Conservation (phyloP, 192 early-diverging fungal genomes). For the Chytriomyces sp. region DNA sequence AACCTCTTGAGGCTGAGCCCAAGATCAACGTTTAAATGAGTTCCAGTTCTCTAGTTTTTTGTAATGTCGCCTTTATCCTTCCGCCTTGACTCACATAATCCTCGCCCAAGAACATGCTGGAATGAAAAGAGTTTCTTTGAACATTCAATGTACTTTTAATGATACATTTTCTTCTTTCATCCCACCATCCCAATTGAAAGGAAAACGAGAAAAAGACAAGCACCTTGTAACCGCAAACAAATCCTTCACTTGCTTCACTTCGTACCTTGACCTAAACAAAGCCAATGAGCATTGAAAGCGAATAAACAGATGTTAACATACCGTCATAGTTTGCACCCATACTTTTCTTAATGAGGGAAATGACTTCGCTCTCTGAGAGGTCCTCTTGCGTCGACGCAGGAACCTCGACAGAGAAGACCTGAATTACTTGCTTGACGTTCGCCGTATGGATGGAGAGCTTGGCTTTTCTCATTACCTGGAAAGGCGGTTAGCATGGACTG, state of each 20-base stretch:
- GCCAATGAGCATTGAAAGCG: background rate
- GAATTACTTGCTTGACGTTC: slow-evolving; percentile 73
- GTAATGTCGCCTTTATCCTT: background rate
- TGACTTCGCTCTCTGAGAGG: slow-evolving; percentile 61
- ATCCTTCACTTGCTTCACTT: background rate
- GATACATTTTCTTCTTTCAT: too few relatives aligned
- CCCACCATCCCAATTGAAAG: too few relatives aligned
- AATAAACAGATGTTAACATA: background rate
- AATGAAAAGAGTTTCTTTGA: background rate
- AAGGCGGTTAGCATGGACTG: slow-evolving; percentile 63
- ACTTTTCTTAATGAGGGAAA: slow-evolving; percentile 67
- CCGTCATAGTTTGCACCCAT: slow-evolving; percentile 52
- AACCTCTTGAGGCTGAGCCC: slow-evolving; percentile 15
- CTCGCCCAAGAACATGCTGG: background rate
- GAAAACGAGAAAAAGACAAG: background rate
- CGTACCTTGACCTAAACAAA: background rate
- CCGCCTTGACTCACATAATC: background rate
- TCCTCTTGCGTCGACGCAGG: slow-evolving; percentile 63
- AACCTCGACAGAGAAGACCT: slow-evolving; percentile 73
- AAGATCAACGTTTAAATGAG: slow-evolving; percentile 21
- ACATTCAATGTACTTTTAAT: too few relatives aligned
- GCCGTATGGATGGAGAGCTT: slow-evolving; percentile 79
- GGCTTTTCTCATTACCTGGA: slow-evolving; percentile 75
- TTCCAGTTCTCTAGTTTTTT: background rate
- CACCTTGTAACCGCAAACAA: background rate